Conservation (phyloP, 2,329 filamentous ascomycete genomes). For the Aspergillus pseudonomiae region DNA sequence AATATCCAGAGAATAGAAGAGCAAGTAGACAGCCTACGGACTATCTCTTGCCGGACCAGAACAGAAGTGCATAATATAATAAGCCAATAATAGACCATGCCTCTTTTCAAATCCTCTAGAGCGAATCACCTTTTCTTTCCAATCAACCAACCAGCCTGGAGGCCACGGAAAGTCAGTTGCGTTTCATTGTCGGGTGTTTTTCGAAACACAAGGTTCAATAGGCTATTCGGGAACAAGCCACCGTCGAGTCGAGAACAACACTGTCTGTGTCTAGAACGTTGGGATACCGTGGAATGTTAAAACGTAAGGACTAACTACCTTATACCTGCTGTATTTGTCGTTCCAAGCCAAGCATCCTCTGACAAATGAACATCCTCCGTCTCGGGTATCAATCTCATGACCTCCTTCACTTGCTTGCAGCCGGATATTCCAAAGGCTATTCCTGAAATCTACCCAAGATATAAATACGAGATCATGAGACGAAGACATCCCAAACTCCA, state of each 20-base stretch:
- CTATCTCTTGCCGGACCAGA: neutral
- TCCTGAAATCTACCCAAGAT: neutral
- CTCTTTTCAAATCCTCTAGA: neutral
- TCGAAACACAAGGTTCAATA: neutral
- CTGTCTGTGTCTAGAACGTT: neutral
- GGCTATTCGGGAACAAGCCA: constrained; percentile 3
- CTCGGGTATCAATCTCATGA: neutral
- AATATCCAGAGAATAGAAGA: neutral
- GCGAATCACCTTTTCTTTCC: neutral
- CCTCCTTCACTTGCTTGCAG: rapidly evolving
- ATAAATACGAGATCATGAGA: neutral
- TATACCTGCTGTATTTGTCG: neutral
- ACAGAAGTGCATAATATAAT: neutral
- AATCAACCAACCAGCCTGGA: neutral
- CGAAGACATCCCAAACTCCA: neutral
- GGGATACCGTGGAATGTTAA: neutral
- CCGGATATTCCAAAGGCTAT: neutral
- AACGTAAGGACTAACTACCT: neutral
- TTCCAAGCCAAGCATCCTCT: neutral
- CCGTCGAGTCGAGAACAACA: neutral
- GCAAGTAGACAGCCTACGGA: neutral
- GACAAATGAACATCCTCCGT: neutral
- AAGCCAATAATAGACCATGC: too few species aligned
- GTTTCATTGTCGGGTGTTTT: neutral
- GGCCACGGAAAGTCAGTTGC: neutral